phyloP scores from a whole-genome alignment of 805 yeast species.

The Saturnispora quitensis region DNA sequence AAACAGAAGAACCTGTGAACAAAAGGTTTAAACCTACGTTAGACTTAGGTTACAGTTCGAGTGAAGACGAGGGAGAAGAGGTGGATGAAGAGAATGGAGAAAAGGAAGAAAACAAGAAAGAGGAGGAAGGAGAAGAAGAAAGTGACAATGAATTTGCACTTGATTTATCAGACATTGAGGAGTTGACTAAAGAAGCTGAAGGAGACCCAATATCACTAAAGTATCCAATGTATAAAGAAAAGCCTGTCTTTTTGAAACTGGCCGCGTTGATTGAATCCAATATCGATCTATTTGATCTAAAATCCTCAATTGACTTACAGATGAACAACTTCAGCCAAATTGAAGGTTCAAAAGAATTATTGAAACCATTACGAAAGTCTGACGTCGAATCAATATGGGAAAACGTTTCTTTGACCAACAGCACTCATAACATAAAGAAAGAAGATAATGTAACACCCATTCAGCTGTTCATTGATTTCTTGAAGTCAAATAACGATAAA shows the following conservation, averaged over 20 bases:
- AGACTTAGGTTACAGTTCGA: slow-evolving; percentile 1
- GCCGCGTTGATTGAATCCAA: neutral
- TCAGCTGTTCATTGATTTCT: neutral
- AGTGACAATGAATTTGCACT: slow-evolving; percentile 10
- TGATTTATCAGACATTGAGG: slow-evolving; percentile 14
- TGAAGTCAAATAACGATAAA: neutral
- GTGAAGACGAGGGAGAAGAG: slow-evolving; percentile 5
- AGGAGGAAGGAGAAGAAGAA: neutral
- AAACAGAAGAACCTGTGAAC: neutral
- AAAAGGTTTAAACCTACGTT: neutral
- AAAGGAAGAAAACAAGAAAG: slow-evolving; percentile 3
- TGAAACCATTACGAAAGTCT: slow-evolving; percentile 11
- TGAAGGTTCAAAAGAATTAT: slow-evolving; percentile 19
- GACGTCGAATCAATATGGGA: slow-evolving; percentile 8
- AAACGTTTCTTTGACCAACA: neutral
- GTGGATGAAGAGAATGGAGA: slow-evolving; percentile 1
- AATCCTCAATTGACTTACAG: slow-evolving; percentile 16
- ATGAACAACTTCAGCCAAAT: slow-evolving; percentile 14
- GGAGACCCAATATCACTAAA: neutral
- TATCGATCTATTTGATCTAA: neutral
- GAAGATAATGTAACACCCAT: neutral
- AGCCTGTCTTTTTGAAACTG: neutral
- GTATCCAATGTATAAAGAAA: neutral
- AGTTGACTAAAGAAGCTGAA: slow-evolving; percentile 1
- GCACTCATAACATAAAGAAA: neutral